These are phyloP conservation scores for Cyberlindnera americana DNA, from an alignment of 805 yeast species.

Conservation along the genomic window DNA sequence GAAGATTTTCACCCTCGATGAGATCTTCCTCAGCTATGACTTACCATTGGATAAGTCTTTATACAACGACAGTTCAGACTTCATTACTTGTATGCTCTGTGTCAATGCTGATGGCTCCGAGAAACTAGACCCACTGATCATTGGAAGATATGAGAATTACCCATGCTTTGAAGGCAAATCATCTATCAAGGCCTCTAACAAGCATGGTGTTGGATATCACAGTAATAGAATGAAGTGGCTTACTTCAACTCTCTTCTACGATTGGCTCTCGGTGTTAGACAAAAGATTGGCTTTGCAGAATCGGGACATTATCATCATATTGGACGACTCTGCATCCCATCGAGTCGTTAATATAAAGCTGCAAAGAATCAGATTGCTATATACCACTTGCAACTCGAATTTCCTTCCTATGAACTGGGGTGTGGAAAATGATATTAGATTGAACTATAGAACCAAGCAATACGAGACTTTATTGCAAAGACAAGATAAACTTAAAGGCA, in stretches of 20 bases:
- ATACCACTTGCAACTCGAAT: conserved; percentile 35
- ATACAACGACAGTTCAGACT: conserved; percentile 38
- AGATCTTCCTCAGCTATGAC: conserved; percentile 55
- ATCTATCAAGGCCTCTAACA: conserved; percentile 44
- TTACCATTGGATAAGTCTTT: conserved; percentile 58
- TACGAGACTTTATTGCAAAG: conserved; percentile 37
- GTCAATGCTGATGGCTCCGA: conserved; percentile 62
- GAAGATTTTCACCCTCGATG: conserved; percentile 58
- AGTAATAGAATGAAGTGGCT: conserved; percentile 61
- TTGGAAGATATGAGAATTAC: conserved; percentile 53
- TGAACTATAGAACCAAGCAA: conserved; percentile 55
- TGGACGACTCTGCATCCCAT: conserved; percentile 64
- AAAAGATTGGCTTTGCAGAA: conserved; percentile 47
- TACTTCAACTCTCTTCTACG: conserved; percentile 58
- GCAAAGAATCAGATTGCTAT: conserved; percentile 37
- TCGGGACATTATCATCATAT: conserved; percentile 50
- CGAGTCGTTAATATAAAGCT: conserved; percentile 52
- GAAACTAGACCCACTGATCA: conserved; percentile 55
- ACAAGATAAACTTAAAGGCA: conserved; percentile 18
- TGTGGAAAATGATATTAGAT: conserved; percentile 56
- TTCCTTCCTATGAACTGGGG: conserved; percentile 65
- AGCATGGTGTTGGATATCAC: conserved; percentile 51
- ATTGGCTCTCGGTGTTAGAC: conserved; percentile 57
- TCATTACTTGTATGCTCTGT: conserved; percentile 57
- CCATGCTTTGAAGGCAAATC: conserved; percentile 37